Percentiles rank a stretch among this genome's conserved stretches.
Evolutionary conservation across 495 filamentous ascomycete species (phyloP).

Genomic region (Sporormia fimetaria): DNA sequence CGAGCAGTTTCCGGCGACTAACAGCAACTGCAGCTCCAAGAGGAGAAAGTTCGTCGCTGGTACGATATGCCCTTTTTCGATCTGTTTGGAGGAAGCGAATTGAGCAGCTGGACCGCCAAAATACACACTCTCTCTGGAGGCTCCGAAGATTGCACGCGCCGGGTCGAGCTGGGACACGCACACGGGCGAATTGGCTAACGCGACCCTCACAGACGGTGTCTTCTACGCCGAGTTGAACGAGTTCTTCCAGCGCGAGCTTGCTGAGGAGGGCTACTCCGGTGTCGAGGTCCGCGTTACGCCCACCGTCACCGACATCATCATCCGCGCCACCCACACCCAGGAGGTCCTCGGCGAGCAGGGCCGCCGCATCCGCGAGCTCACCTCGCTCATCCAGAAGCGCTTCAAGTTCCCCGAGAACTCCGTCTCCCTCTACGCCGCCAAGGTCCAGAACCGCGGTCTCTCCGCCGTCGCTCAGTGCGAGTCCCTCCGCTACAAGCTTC

Average conservation of each 20-base stretch:
- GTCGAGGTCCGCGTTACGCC: slow-evolving; percentile 99
- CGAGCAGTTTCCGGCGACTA: slow-evolving; percentile 15
- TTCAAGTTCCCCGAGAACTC: slow-evolving; percentile 99
- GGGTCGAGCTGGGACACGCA: neutral
- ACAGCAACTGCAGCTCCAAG: slow-evolving; percentile 59
- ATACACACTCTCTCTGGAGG: neutral
- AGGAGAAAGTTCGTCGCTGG: slow-evolving; percentile 96
- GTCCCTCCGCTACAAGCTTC: slow-evolving; percentile 98
- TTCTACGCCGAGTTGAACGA: slow-evolving; percentile 99
- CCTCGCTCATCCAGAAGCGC: slow-evolving; percentile 98
- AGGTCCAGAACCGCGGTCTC: slow-evolving; percentile 99
- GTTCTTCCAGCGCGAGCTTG: slow-evolving; percentile 99
- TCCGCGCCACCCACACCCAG: slow-evolving; percentile 99
- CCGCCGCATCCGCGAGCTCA: slow-evolving; percentile 98
- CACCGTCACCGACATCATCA: slow-evolving; percentile 99
- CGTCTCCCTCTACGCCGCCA: slow-evolving; percentile 98
- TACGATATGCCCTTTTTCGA: slow-evolving; percentile 16
- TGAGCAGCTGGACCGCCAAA: slow-evolving; percentile 1
- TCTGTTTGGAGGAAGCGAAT: neutral
- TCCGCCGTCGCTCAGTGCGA: slow-evolving; percentile 99
- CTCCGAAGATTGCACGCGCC: slow-evolving; percentile 1
- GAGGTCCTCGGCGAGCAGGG: slow-evolving; percentile 99
- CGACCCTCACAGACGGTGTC: slow-evolving; percentile 59
- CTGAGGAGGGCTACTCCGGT: slow-evolving; percentile 98
- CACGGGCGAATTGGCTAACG: slow-evolving; percentile 5